Base-by-base conservation (phyloP, 164 flowering plant genomes). In the Echeveria elegans region DNA sequence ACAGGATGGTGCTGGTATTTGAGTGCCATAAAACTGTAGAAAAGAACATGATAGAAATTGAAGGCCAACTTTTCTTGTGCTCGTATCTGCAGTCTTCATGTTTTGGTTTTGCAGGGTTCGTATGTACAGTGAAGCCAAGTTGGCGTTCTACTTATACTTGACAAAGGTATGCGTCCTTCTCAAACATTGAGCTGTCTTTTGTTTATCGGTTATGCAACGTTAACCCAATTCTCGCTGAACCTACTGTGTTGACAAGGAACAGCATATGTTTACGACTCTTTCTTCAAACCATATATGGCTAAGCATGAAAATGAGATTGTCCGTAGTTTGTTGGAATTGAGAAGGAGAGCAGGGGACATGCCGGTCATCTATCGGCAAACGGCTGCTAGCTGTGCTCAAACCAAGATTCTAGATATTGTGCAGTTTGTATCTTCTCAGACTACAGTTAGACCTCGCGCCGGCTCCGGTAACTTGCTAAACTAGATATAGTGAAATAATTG, bases 41-140 rank as follows among this genome's bases (percentile, higher is more conserved):
- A 72, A 81, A 53, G 82, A 91, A 94, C 75, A 95, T 82, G 70
- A 96, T 96, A 2, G 94, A 89, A 30, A 87, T 95, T 66, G 90
- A 88, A 76, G 92, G 87, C 61, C 92, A 92, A 66, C 85, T 86
- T 23, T 95, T 95, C 79, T 95, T 97, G 99, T 95, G 99, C 78
- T 97, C 90, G 73, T 95, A 95, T 66, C 92, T 97, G 99, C 16
- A 64, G 38, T 61, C 32, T 71, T 56, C 24, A 61, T 60, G 12
- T 47, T 24, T 70, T 64, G 60, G 14, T 74, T 71, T 16, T 81
- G 81, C 71, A 94, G 97, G 97, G 76, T 94, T 73, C 99, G 97
- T 21, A 88, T 94, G 97, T 94, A 94, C 75, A 77, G 92, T 70
- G 99, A 94, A 82, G 96, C 91, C 31, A 94, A 91, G 78, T 75